Evolutionary conservation across 441 rosid species (phyloP).

Genomic region (Adansonia madagascariensis): DNA sequence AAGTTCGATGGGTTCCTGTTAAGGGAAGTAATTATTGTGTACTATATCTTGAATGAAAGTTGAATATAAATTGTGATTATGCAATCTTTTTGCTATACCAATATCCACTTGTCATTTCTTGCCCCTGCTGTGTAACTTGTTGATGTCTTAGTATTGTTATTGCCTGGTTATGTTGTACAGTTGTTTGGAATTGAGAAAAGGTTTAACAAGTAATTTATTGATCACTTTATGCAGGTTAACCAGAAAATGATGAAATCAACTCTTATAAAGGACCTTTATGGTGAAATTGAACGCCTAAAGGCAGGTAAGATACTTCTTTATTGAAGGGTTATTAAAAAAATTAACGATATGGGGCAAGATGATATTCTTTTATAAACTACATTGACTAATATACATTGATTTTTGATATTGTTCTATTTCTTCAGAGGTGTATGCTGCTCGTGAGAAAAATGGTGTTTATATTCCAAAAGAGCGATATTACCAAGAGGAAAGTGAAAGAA

Average conservation of each 20-base stretch:
- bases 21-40: not conserved
- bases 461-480: slow-evolving; percentile 93
- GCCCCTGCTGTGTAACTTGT: not conserved
- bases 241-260: slow-evolving; percentile 99
- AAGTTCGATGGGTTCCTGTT: not conserved
- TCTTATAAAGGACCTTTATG: slow-evolving; percentile 95
- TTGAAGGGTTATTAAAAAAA: slow-evolving; percentile 17
- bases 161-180: not conserved
- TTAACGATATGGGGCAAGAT: not conserved
- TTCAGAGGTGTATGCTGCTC: slow-evolving; percentile 96
- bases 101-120: not conserved
- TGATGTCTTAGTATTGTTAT: not conserved
- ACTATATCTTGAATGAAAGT: not conserved
- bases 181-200: slow-evolving; percentile 12
- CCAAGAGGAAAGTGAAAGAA: slow-evolving; percentile 92
- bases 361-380: slow-evolving; percentile 6
- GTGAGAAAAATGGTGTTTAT: slow-evolving; percentile 94
- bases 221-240: slow-evolving; percentile 59
- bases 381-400: not conserved
- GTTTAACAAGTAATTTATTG: slow-evolving; percentile 12
- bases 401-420: slow-evolving; percentile 25
- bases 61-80: not conserved
- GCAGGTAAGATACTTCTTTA: slow-evolving; percentile 59
- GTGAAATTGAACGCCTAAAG: slow-evolving; percentile 97
- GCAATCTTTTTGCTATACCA: not conserved